phyloP scores from a whole-genome alignment of 1,284 basidiomycete genomes.

The Cystobasidium pallidum region DNA sequence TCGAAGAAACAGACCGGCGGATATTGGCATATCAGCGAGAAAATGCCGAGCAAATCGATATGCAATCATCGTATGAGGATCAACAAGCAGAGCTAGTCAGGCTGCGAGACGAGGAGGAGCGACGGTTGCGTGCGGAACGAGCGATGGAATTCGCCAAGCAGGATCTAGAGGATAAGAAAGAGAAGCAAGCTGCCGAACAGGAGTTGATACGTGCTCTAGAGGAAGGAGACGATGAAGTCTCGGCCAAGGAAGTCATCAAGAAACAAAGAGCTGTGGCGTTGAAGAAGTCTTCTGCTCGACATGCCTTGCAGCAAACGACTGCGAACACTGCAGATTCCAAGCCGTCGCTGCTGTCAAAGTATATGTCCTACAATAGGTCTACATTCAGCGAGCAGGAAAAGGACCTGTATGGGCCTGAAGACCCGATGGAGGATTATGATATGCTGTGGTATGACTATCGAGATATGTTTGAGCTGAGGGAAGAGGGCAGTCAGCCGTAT shows the following conservation, averaged over 20 bases:
- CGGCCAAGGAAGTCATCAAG: constrained; percentile 46
- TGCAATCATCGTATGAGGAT: constrained; percentile 71
- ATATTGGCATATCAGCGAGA: constrained; percentile 77
- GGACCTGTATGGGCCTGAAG: constrained; percentile 40
- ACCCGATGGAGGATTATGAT: constrained; percentile 46
- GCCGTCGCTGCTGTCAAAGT: constrained; percentile 21
- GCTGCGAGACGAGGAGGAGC: constrained; percentile 74
- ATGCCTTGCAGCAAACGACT: constrained; percentile 17
- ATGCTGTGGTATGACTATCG: constrained; percentile 41
- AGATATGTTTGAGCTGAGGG: constrained; percentile 44
- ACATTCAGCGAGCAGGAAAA: constrained; percentile 8
- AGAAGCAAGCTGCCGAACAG: constrained; percentile 47
- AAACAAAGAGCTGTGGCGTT: constrained; percentile 49
- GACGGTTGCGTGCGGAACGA: constrained; percentile 63
- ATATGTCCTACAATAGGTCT: constrained; percentile 42
- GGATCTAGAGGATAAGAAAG: constrained; percentile 69
- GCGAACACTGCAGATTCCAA: constrained; percentile 1
- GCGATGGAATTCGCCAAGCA: constrained; percentile 59
- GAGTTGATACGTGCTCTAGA: constrained; percentile 48
- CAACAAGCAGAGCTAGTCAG: constrained; percentile 67
- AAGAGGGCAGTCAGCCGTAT: constrained; percentile 7
- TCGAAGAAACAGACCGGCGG: constrained; percentile 80
- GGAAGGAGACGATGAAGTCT: constrained; percentile 43
- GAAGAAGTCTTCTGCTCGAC: constrained; percentile 59
- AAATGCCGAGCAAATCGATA: constrained; percentile 77